phyloP scores from a whole-genome alignment of 371 early-diverging fungal genomes.

The Mortierella sp. region DNA sequence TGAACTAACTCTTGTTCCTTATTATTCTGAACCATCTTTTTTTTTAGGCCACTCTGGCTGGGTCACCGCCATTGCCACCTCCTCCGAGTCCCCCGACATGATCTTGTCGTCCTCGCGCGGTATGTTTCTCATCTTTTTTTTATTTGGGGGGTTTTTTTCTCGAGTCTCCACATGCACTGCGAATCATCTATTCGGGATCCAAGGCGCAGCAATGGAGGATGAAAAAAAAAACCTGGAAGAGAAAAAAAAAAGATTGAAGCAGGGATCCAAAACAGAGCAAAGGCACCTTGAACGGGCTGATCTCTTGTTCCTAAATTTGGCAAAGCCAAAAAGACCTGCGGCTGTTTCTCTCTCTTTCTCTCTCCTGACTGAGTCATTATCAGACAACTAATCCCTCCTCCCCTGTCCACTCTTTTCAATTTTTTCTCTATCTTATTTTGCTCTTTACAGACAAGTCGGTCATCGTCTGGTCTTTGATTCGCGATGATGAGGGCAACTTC shows the following conservation, averaged over 20 bases:
- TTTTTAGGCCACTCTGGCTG: conserved; percentile 79
- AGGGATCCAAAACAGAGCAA: no score
- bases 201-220: no score
- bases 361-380: conserved; percentile 14
- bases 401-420: no score
- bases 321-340: no score
- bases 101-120: conserved; percentile 93
- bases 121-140: conserved; percentile 53
- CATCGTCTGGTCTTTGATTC: conserved; percentile 95
- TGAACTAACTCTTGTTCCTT: conserved; percentile 2
- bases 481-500: conserved; percentile 88
- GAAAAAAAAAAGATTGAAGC: no score
- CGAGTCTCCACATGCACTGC: no score
- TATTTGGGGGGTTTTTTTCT: no score
- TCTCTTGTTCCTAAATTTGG: no score
- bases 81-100: conserved; percentile 91
- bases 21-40: neutral
- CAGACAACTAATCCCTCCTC: neutral
- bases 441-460: conserved; percentile 86
- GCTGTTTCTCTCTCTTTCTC: neutral
- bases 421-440: conserved; percentile 14
- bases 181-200: neutral
- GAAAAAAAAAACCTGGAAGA: neutral
- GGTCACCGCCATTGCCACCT: conserved; percentile 96
- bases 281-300: no score